phyloP scores from a whole-genome alignment of 345 rosid genomes.

The Aquilaria sinensis region DNA sequence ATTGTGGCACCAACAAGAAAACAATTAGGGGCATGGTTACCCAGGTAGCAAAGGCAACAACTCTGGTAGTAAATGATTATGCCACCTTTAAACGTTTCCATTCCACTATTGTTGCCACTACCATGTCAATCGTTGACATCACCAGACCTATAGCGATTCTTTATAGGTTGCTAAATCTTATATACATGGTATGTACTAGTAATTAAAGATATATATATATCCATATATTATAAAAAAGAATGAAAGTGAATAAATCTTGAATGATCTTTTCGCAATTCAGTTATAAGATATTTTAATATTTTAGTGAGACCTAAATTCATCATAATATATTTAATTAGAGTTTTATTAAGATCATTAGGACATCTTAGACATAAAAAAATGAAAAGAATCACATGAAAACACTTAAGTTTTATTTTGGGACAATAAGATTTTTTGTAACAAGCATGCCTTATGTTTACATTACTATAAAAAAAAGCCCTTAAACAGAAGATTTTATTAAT shows the following conservation, averaged over 20 bases:
- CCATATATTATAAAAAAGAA: not conserved
- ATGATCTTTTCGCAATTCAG: not conserved
- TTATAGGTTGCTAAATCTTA: slow-evolving; percentile 55
- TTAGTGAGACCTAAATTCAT: too few relatives aligned
- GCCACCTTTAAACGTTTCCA: slow-evolving; percentile 38
- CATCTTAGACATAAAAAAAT: too few relatives aligned
- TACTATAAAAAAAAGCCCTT: too few relatives aligned
- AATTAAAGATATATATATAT: not conserved
- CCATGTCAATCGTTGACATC: slow-evolving; percentile 49
- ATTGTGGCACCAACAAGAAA: slow-evolving; percentile 54
- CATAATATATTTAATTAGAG: too few relatives aligned
- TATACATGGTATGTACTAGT: not conserved
- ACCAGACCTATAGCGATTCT: slow-evolving; percentile 44
- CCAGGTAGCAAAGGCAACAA: too few relatives aligned
- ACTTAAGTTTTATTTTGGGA: too few relatives aligned
- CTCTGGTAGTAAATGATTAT: not conserved
- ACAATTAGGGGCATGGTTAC: slow-evolving; percentile 37
- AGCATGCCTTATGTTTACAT: too few relatives aligned
- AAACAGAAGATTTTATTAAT: too few relatives aligned
- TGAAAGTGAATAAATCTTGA: not conserved
- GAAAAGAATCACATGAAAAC: too few relatives aligned
- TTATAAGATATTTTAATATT: not conserved
- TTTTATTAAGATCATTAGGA: too few relatives aligned
- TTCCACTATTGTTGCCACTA: slow-evolving; percentile 40
- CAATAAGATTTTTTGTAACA: too few relatives aligned